phyloP scores from a whole-genome alignment of 192 early-diverging fungal species.

The Kappamyces sp. region DNA sequence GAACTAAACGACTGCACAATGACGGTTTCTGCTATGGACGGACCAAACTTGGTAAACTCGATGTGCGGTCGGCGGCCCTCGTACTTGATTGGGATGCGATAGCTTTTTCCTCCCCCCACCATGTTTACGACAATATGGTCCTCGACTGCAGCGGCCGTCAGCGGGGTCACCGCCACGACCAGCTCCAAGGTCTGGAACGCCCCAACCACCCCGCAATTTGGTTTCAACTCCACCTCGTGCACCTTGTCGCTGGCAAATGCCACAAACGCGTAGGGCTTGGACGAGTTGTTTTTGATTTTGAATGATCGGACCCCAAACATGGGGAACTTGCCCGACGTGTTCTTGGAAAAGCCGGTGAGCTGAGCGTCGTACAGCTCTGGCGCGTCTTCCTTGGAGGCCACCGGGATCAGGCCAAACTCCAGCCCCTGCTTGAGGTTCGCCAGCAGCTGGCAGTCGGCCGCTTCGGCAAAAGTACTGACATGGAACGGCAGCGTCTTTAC shows the following conservation, averaged over 20 bases:
- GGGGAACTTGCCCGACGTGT: neutral
- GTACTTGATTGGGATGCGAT: constrained; percentile 40
- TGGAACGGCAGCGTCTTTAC: constrained; percentile 7
- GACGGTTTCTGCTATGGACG: constrained; percentile 23
- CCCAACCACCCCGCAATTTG: constrained; percentile 23
- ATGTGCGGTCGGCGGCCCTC: constrained; percentile 30
- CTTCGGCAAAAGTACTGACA: constrained; percentile 6
- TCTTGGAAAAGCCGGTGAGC: neutral
- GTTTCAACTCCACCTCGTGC: constrained; percentile 20
- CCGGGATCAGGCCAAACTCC: constrained; percentile 33
- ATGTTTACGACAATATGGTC: constrained; percentile 30
- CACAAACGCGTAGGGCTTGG: constrained; percentile 26
- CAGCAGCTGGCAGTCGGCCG: constrained; percentile 29
- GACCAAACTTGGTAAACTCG: constrained; percentile 10
- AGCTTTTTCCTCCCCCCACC: constrained; percentile 29
- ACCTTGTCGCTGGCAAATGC: constrained; percentile 17
- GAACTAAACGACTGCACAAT: constrained; percentile 32
- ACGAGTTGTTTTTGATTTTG: constrained; percentile 38
- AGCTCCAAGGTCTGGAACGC: constrained; percentile 25
- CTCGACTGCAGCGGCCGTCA: constrained; percentile 24
- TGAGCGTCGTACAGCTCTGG: constrained; percentile 13
- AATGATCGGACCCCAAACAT: constrained; percentile 13
- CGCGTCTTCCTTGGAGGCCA: constrained; percentile 18
- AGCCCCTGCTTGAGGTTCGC: constrained; percentile 35
- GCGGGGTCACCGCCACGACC: constrained; percentile 23